These are phyloP conservation scores for Somion occarium DNA, from an alignment of 1,284 basidiomycete species.

Conservation along the genomic window DNA sequence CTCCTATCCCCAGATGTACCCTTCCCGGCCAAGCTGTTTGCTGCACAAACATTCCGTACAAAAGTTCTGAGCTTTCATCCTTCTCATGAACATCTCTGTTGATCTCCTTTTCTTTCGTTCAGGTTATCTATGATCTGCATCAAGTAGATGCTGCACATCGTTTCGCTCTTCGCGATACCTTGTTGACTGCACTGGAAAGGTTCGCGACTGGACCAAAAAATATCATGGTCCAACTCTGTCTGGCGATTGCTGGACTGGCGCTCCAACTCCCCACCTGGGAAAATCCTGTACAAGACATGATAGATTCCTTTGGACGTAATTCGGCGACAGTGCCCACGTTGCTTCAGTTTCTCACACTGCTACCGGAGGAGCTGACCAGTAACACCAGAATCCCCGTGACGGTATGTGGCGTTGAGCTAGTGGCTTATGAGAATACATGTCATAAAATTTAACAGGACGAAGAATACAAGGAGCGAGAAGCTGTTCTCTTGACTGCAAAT, in stretches of 20 bases:
- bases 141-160: slow-evolving; percentile 78
- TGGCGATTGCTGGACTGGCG: slow-evolving; percentile 88
- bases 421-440: too few species aligned
- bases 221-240: slow-evolving; percentile 86
- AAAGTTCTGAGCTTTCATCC: slow-evolving; percentile 58
- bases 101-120: slow-evolving; percentile 12
- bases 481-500: slow-evolving; percentile 68
- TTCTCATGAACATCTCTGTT: slow-evolving; percentile 1
- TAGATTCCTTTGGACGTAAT: slow-evolving; percentile 83
- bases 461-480: slow-evolving; percentile 69
- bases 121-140: slow-evolving; percentile 95
- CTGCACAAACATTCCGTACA: slow-evolving; percentile 93
- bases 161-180: slow-evolving; percentile 81
- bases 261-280: slow-evolving; percentile 91
- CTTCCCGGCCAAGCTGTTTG: slow-evolving; percentile 84
- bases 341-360: slow-evolving; percentile 86
- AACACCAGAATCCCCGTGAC: slow-evolving; percentile 89
- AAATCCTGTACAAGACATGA: slow-evolving; percentile 77
- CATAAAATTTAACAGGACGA: slow-evolving; percentile 63
- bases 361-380: slow-evolving; percentile 86
- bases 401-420: too few species aligned
- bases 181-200: slow-evolving; percentile 71
- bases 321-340: slow-evolving; percentile 81
- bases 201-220: slow-evolving; percentile 77
- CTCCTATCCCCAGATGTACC: slow-evolving; percentile 81